Evolutionary conservation across 2,329 filamentous ascomycete genomes (phyloP), one percentile per base, ranked within the genome.

Genomic region (Chaetomiaceae sp.): DNA sequence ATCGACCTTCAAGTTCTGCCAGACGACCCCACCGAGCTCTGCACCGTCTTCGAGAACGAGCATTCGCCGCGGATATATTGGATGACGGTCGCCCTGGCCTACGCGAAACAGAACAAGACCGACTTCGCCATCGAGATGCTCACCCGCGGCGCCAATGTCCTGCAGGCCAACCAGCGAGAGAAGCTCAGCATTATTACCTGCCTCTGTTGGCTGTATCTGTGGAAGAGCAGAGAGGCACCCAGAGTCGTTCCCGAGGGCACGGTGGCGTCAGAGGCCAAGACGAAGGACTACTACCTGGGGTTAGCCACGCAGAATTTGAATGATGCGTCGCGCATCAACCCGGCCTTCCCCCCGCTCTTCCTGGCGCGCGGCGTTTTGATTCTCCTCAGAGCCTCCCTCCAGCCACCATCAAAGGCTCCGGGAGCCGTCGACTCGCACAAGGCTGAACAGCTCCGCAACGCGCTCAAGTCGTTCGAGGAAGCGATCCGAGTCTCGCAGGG

Each of bases 11-110:
- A 90, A 62, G 88, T 91, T 55, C 81, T 96, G 32, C 80, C 90
- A 50, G 93, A 97, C 64, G 93, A 97, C 62, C 88, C 88, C 17
- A 95, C 87, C 38, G 93, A 98, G 70, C 78, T 98, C 5, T 98
- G 93, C 66, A 93, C 88, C 24, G 77, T 98, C 41, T 81, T 98
- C 53, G 91, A 98, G 69, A 95, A 93, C 61, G 94, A 98, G 66
- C 83, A 84, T 60, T 90, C 89, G 14, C 85, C 88, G 30, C 89
- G 91, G 60, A 88, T 84, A 42, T 94, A 94, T 58, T 98, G 94
- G 94, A 91, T 98, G 75, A 91, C 88, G n/a, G 93, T 97, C 56
- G 87, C 94, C 34, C 76, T 97, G 49, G 91, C 91, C 38, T 98
- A 98, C 62, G 91, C 93, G 33, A 98, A 97, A 70, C 88, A 95